Conservation (phyloP, 768 basidiomycete species). For the Suillus subaureus region DNA sequence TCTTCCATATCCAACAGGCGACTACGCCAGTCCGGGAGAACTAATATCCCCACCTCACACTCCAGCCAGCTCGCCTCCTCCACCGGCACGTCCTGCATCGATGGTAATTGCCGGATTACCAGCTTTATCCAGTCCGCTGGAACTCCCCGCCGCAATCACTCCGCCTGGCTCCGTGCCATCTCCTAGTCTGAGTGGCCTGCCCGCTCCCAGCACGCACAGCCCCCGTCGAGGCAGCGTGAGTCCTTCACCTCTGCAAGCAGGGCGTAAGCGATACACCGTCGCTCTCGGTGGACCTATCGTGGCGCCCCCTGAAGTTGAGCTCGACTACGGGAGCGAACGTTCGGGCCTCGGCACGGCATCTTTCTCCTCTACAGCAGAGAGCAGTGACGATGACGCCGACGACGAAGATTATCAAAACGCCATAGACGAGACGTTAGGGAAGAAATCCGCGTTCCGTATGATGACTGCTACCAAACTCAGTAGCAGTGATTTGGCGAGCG, state of each 20-base stretch:
- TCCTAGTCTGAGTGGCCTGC: slow-evolving; percentile 36
- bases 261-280: slow-evolving; percentile 81
- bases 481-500: slow-evolving; percentile 27
- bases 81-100: slow-evolving; percentile 43
- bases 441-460: slow-evolving; percentile 36
- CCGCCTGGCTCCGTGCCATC: slow-evolving; percentile 27
- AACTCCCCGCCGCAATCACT: slow-evolving; percentile 22
- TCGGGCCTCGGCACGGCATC: slow-evolving; percentile 42
- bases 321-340: slow-evolving; percentile 32
- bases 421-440: slow-evolving; percentile 60
- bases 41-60: slow-evolving; percentile 35
- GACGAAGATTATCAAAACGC: slow-evolving; percentile 33
- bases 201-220: slow-evolving; percentile 41
- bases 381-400: slow-evolving; percentile 26
- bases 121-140: slow-evolving; percentile 25
- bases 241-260: slow-evolving; percentile 59
- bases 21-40: slow-evolving; percentile 72
- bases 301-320: slow-evolving; percentile 31
- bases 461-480: slow-evolving; percentile 38
- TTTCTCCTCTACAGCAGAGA: slow-evolving; percentile 43
- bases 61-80: slow-evolving; percentile 51
- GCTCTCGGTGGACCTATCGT: slow-evolving; percentile 78
- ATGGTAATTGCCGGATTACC: slow-evolving; percentile 48
- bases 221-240: slow-evolving; percentile 59
- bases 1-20: slow-evolving; percentile 82